phyloP scores from a whole-genome alignment of 1,284 basidiomycete species.

The Phellopilus nigrolimitatus region DNA sequence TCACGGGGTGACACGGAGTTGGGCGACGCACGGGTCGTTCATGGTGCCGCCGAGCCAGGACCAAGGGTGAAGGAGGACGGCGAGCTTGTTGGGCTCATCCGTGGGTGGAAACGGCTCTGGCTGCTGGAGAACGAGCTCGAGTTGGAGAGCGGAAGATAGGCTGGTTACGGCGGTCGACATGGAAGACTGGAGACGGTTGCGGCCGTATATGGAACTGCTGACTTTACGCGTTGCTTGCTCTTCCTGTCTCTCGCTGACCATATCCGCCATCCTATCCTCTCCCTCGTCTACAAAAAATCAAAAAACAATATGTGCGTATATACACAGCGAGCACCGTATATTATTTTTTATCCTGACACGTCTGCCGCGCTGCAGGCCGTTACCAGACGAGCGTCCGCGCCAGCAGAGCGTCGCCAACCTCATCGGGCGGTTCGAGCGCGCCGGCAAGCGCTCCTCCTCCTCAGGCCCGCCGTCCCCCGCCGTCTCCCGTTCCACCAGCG shows the following conservation, averaged over 20 bases:
- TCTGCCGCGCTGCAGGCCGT: slow-evolving; percentile 46
- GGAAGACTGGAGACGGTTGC: background rate
- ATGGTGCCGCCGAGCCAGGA: slow-evolving; percentile 71
- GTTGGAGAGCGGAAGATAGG: slow-evolving; percentile 11
- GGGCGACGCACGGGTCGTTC: slow-evolving; percentile 61
- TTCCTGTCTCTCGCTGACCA: background rate
- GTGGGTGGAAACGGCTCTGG: background rate
- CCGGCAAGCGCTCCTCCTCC: slow-evolving; percentile 50
- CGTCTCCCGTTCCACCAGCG: slow-evolving; percentile 52
- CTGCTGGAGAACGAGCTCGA: slow-evolving; percentile 6
- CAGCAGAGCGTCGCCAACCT: slow-evolving; percentile 72
- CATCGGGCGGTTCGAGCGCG: slow-evolving; percentile 73
- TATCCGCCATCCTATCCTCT: background rate
- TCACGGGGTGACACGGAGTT: background rate
- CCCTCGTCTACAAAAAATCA: background rate
- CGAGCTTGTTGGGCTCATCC: slow-evolving; percentile 36
- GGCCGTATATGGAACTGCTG: slow-evolving; percentile 1
- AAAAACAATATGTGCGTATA: background rate
- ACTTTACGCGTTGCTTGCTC: background rate
- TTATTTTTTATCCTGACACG: background rate
- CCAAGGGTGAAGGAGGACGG: slow-evolving; percentile 73
- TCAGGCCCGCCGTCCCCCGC: slow-evolving; percentile 11
- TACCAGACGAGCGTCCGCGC: slow-evolving; percentile 79
- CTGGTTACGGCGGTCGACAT: background rate
- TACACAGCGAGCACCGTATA: background rate